These are phyloP conservation scores for Diphasiastrum complanatum DNA, from an alignment of 83 land plant species.

Conservation along the genomic window DNA sequence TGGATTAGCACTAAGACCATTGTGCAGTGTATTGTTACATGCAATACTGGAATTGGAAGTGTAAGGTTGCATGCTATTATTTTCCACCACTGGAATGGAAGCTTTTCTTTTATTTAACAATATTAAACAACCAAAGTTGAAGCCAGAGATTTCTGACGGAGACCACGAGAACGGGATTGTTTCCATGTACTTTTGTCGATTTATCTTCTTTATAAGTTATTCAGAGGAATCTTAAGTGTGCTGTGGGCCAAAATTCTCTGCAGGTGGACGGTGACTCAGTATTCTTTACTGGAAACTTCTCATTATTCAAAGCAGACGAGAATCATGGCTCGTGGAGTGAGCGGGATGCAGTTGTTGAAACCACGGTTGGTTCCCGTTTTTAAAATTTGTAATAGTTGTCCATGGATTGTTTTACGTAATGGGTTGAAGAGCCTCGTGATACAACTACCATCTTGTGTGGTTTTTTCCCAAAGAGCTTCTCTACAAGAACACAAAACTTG, in stretches of 20 bases:
- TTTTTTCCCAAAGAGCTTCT: conserved; percentile 5
- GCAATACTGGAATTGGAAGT: too few relatives aligned
- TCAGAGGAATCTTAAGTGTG: background rate
- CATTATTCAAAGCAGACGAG: conserved; percentile 53
- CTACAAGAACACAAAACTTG: background rate
- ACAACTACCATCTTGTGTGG: conserved; percentile 7
- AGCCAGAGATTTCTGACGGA: too few relatives aligned
- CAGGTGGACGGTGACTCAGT: conserved; percentile 86
- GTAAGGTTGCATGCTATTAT: too few relatives aligned
- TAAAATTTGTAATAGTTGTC: background rate
- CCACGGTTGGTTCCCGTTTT: conserved; percentile 46
- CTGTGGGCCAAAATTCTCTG: background rate
- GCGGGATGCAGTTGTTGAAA: conserved; percentile 56
- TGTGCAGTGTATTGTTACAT: too few relatives aligned
- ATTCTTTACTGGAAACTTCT: conserved; percentile 64
- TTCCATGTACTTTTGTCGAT: too few relatives aligned
- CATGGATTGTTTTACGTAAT: background rate
- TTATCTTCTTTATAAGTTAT: too few relatives aligned
- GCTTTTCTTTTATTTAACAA: too few relatives aligned
- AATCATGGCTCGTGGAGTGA: conserved; percentile 58
- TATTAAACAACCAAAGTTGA: too few relatives aligned
- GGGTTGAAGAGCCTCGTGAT: background rate
- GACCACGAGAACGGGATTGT: too few relatives aligned
- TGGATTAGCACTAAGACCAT: too few relatives aligned
- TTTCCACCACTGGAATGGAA: too few relatives aligned